Base-by-base conservation (phyloP, 306 rosid genomes). In the Acacia crassicarpa region DNA sequence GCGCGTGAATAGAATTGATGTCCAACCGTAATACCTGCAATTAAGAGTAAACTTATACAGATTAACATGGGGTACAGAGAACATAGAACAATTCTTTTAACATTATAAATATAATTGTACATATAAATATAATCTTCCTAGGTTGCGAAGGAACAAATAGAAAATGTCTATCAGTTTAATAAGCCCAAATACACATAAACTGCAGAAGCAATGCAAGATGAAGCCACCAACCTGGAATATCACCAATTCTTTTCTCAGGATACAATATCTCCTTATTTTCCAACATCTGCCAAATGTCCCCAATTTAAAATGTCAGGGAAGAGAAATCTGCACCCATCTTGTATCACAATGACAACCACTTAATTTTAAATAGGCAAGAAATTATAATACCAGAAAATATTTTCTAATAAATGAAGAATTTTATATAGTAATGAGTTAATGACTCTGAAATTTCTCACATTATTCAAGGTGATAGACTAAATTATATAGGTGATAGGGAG, bases 1-100 rank as follows among this genome's bases (percentile, higher is more conserved):
- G 97, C 96, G 69, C 99, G 97, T 68, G 98, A 92, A 92, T 89
- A 95, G 82, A 95, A 95, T 81, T 91, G 97, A 85, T 95, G 91
- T 32, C 99, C 99, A 78, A 91, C 98, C 67, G 77, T 88, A 89
- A 95, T 86, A 67, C 99, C 99, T 95, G 80, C 72, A 76, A 89
- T 76, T 35, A 69, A 62, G 48, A 78, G 83, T 43, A 84, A 83
- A 80, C 30, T 65, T 77, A 77, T 51, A 76, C 59, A 23, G 61
- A 66, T 72, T 56, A 53, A 44, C 48, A 75, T 48, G 62, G 68
- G 74, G 69, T 70, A 78, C n/a, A 7, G 22, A 11, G 17, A 33
- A 30, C 23, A 61, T 49, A 35, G 20, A 14, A 67, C 32, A 4
- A 59, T 45, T 12, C 30, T 15, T 61, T 20, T 45, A 78, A 4